Percentiles rank a stretch among this genome's conserved stretches.
These are phyloP conservation scores for Mycosarcoma mackinlayi DNA, from an alignment of 1,284 basidiomycete genomes.

Conservation along the genomic window DNA sequence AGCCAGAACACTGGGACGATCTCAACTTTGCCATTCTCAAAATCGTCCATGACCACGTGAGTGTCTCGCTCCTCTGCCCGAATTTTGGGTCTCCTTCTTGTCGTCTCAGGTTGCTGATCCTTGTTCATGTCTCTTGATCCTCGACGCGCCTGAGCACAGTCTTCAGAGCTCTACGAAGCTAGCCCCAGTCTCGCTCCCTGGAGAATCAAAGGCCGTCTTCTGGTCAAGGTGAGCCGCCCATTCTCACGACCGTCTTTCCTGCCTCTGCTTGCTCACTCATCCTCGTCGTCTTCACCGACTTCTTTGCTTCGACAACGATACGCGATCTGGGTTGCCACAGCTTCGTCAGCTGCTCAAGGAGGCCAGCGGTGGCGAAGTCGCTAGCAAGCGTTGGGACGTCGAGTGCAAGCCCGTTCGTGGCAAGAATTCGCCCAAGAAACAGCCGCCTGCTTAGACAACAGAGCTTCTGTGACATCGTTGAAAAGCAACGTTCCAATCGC, in stretches of 20 bases:
- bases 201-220: conserved; percentile 36
- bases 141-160: no score
- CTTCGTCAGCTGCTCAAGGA: conserved; percentile 27
- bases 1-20: conserved; percentile 19
- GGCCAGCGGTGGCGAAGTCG: conserved; percentile 26
- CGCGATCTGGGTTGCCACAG: conserved; percentile 6
- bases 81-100: neutral
- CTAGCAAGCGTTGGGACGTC: conserved; percentile 38
- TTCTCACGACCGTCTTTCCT: neutral
- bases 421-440: conserved; percentile 28
- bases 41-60: conserved; percentile 29
- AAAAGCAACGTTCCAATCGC: neutral
- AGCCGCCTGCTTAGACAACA: neutral
- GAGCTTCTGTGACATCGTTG: neutral
- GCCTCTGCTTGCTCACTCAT: neutral
- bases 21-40: conserved; percentile 51
- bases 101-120: neutral
- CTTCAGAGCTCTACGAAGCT: conserved; percentile 33
- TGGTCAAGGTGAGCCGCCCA: conserved; percentile 22
- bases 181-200: conserved; percentile 29
- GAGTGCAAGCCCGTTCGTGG: conserved; percentile 24
- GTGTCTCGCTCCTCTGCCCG: neutral
- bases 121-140: no score
- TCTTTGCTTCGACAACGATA: no score
- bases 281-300: neutral